Evolutionary conservation across 2,329 filamentous ascomycete genomes (phyloP).

Genomic region (Aureobasidium leucospermi): DNA sequence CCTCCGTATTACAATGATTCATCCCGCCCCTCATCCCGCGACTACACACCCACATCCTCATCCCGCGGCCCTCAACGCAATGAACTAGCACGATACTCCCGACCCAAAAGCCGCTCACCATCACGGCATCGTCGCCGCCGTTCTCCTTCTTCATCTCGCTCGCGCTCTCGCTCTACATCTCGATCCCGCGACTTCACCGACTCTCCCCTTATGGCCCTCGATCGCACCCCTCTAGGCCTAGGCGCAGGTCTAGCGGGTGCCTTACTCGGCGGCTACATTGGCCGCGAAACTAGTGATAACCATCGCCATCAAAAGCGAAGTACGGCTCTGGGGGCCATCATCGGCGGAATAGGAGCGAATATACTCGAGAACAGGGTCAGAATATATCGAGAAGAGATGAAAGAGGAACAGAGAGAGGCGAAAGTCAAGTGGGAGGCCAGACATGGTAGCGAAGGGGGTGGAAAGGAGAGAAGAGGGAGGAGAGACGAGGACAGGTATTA

Average conservation of each 20-base stretch:
- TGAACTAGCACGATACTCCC: not conserved
- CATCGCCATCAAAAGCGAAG: not conserved
- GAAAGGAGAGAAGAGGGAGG: not conserved
- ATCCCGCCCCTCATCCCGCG: not conserved
- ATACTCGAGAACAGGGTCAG: constrained; percentile 5
- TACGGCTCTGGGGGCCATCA: not conserved
- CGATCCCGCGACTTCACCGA: not conserved
- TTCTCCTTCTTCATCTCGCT: not conserved
- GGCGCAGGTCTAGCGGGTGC: constrained; percentile 10
- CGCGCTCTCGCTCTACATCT: not conserved
- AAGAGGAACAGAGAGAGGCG: constrained; percentile 6
- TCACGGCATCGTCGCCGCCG: not conserved
- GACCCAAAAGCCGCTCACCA: not conserved
- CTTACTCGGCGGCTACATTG: constrained; percentile 4
- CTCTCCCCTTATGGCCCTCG: not conserved
- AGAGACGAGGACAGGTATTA: not conserved
- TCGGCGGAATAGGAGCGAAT: constrained; percentile 12
- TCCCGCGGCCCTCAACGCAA: not conserved
- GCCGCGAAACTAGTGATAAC: constrained; percentile 2
- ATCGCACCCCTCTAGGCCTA: not conserved
- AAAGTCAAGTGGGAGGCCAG: not conserved
- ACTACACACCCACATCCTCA: not conserved
- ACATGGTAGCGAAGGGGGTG: not conserved
- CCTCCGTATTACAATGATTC: not conserved
- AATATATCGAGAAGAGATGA: constrained; percentile 6